Evolutionary conservation across 2,329 filamentous ascomycete species (phyloP), one percentile per base, ranked within the genome.

Genomic region (Trichophyton benhamiae): DNA sequence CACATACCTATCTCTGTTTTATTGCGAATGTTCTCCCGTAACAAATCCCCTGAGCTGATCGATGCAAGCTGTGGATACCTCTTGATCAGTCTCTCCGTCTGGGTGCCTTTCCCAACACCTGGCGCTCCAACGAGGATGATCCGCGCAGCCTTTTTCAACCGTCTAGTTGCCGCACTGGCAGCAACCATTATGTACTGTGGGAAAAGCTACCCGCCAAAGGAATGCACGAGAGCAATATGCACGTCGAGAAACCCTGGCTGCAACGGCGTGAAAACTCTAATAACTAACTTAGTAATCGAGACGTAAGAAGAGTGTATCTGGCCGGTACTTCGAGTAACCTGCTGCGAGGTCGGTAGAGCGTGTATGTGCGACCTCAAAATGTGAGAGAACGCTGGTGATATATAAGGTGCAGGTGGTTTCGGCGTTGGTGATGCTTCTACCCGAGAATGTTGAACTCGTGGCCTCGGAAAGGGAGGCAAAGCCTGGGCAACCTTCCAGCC

Each of bases 61-160:
- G 91, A 87, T 60, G 89, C 87, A 55, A 99, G 80, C 71, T 96
- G 88, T 2, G 91, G 89, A 72, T 94, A 99, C 67, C 88, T 85
- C 67, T 86, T 80, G 67, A 97, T 85, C 65, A 99, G 80, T 64
- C 94, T 85, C 74, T 95, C 89, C 59, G 89, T 90, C 78, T 99
- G 94, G 2, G 94, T 99, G 65, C 92, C 94, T 75, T 99, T 99
- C 65, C 94, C 94, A 62, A 96, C 94, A 62, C 91, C 91, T n/a
- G 94, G 94, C 59, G 92, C 91, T 68, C 94, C 94, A 68, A 99
- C 84, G 67, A 99, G 84, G 71, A 99, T 97, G 65, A 97, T 87
- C 65, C 94, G 88, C 60, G 94, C 94, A 62, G 94, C 92, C 76
- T 82, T 86, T 66, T 81, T 82, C 70, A 95, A 83, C 77, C 84